Percentiles rank a stretch among this genome's conserved stretches.
These are phyloP conservation scores for Cenchrus purpureus DNA, from an alignment of 176 grass and related monocot species.

Conservation along the genomic window DNA sequence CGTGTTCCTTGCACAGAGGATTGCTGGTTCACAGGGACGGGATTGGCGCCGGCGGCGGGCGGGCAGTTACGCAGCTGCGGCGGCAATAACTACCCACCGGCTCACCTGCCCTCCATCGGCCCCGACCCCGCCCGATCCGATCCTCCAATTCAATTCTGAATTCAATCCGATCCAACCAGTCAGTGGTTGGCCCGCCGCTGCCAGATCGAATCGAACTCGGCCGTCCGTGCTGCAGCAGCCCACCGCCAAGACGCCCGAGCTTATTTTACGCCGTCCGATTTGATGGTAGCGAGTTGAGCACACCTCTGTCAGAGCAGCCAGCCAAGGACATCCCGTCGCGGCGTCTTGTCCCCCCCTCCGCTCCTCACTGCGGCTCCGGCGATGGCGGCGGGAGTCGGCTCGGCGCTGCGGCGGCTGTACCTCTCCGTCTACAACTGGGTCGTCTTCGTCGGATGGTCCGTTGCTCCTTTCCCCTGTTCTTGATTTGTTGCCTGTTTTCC, in stretches of 20 bases:
- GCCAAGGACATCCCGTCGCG: too few relatives aligned
- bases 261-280: background rate
- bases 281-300: background rate
- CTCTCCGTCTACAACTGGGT: conserved; percentile 57
- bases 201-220: background rate
- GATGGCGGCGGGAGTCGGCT: conserved; percentile 38
- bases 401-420: conserved; percentile 50
- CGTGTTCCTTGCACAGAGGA: background rate
- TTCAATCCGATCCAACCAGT: background rate
- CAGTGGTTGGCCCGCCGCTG: conserved; percentile 27
- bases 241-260: background rate
- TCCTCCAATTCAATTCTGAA: conserved; percentile 9
- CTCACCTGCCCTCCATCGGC: background rate
- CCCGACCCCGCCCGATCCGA: background rate
- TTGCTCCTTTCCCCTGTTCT: background rate
- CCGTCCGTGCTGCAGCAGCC: background rate
- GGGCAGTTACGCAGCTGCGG: conserved; percentile 14
- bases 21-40: conserved; percentile 16
- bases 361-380: background rate
- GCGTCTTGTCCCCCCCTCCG: background rate
- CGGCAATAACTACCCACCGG: conserved; percentile 38
- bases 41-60: background rate
- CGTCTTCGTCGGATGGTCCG: conserved; percentile 60
- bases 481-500: background rate
- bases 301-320: background rate